These are phyloP conservation scores for Leishmania braziliensis DNA, from an alignment of 208 protist species.

Conservation along the genomic window DNA sequence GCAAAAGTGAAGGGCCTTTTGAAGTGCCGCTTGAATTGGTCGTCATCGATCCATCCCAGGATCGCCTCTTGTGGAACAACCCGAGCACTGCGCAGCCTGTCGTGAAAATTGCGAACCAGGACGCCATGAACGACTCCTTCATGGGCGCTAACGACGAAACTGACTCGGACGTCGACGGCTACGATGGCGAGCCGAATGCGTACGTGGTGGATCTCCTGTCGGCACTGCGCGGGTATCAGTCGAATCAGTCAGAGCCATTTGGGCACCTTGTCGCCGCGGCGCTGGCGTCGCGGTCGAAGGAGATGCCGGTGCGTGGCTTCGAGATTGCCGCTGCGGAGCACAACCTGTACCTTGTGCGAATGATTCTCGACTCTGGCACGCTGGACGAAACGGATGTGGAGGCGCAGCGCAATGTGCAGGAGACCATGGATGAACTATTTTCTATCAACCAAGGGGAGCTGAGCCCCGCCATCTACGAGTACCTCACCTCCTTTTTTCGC, in stretches of 20 bases:
- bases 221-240: conserved; percentile 62
- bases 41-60: conserved; percentile 18
- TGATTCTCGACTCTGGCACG: conserved; percentile 52
- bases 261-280: conserved; percentile 80
- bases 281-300: conserved; percentile 52
- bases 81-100: neutral
- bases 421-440: conserved; percentile 61
- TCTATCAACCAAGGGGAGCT: conserved; percentile 33
- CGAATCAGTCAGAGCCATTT: conserved; percentile 71
- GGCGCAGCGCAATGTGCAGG: conserved; percentile 61
- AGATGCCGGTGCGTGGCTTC: conserved; percentile 60
- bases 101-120: neutral
- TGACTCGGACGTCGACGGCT: conserved; percentile 28
- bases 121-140: conserved; percentile 24
- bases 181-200: conserved; percentile 30
- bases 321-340: conserved; percentile 63
- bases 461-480: conserved; percentile 64
- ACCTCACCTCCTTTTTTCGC: conserved; percentile 64
- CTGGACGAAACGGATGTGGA: conserved; percentile 59
- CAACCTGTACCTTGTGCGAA: conserved; percentile 73
- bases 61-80: conserved; percentile 12
- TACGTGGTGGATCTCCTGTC: conserved; percentile 74
- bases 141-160: conserved; percentile 30
- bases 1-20: neutral
- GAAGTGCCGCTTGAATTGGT: conserved; percentile 25